These are phyloP conservation scores for Quercus mongolica DNA, from an alignment of 306 rosid species.

Conservation along the genomic window DNA sequence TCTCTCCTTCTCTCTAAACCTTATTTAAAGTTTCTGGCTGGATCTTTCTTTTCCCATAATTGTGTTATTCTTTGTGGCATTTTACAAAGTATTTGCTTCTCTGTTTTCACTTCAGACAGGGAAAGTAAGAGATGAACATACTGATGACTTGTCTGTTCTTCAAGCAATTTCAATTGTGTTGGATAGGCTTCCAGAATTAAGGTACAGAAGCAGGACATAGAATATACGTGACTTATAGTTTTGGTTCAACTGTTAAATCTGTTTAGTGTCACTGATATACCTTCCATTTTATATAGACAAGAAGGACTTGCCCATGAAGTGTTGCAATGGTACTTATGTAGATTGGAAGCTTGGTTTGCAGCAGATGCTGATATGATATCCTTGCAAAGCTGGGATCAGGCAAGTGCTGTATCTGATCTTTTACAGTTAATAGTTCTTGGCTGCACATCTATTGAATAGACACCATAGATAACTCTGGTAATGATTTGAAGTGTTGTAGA, in stretches of 20 bases:
- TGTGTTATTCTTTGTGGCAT: slow-evolving; percentile 1
- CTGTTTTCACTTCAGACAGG: slow-evolving; percentile 41
- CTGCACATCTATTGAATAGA: not conserved
- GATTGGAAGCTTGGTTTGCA: slow-evolving; percentile 91
- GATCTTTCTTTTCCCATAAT: not conserved
- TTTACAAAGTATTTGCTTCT: slow-evolving; percentile 12
- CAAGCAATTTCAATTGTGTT: slow-evolving; percentile 62
- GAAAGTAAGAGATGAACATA: slow-evolving; percentile 65
- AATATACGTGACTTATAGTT: not conserved
- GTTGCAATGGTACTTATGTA: slow-evolving; percentile 72
- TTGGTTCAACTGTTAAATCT: slow-evolving; percentile 9
- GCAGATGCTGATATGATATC: slow-evolving; percentile 83
- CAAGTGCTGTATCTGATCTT: slow-evolving; percentile 25
- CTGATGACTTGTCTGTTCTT: slow-evolving; percentile 59
- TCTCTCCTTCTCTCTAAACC: not conserved
- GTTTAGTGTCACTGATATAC: slow-evolving; percentile 3
- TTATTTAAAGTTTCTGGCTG: not conserved
- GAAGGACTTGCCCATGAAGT: slow-evolving; percentile 68
- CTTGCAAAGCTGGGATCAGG: slow-evolving; percentile 78
- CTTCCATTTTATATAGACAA: slow-evolving; percentile 39
- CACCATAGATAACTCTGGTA: not conserved
- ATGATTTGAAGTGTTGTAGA: not conserved
- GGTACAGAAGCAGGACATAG: slow-evolving; percentile 26
- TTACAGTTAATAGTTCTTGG: not conserved
- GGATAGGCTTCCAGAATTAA: slow-evolving; percentile 56